phyloP scores from a whole-genome alignment of 192 early-diverging fungal genomes.

The Coemansia sp. region DNA sequence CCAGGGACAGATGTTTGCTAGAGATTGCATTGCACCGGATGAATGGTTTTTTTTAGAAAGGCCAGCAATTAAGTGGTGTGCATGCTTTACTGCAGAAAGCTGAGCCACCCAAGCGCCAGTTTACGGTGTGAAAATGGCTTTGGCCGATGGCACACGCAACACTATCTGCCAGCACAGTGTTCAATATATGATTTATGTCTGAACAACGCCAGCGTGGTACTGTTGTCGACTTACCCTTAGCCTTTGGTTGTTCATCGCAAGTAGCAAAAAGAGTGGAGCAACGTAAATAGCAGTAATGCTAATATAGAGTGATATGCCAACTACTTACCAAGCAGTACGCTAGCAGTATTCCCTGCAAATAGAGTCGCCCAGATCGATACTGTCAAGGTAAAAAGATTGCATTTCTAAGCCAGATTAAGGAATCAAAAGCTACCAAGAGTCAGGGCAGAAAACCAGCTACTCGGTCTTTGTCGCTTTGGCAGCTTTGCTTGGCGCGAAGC shows the following conservation, averaged over 20 bases:
- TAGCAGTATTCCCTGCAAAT: background rate
- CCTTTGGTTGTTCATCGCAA: background rate
- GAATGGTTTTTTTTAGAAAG: background rate
- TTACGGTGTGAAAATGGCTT: background rate
- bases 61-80: background rate
- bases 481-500: conserved; percentile 23
- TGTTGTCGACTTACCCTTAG: background rate
- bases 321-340: background rate
- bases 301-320: background rate
- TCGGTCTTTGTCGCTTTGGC: conserved; percentile 15
- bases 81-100: conserved; percentile 1
- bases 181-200: background rate
- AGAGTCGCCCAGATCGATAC: background rate
- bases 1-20: background rate
- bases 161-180: background rate
- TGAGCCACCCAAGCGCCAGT: background rate
- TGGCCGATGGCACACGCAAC: background rate
- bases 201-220: background rate
- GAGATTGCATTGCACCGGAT: background rate
- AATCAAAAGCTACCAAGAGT: background rate
- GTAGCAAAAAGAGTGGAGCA: background rate
- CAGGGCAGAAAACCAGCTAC: background rate
- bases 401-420: background rate
- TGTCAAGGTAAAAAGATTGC: background rate
- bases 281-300: background rate